Evolutionary conservation across 169 alveolate genomes (phyloP).

Genomic region (Perkinsus olseni): DNA sequence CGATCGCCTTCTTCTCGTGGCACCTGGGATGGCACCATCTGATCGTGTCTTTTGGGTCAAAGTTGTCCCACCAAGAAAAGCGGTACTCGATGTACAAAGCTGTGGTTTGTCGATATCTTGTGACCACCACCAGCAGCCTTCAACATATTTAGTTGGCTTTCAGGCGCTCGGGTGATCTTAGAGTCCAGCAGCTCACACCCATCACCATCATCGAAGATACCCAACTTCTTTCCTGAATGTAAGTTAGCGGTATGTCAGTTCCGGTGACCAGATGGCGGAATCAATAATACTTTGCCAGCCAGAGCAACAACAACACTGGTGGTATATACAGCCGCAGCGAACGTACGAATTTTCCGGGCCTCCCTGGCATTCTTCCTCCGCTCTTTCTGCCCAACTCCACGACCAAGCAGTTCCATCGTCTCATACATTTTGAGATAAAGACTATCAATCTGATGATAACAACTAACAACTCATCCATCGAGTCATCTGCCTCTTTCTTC

Average conservation of each 20-base stretch:
- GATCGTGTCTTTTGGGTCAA: not conserved
- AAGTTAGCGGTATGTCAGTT: no score
- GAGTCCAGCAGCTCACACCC: not conserved
- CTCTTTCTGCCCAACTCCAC: not conserved
- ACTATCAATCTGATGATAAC: not conserved
- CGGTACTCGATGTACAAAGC: not conserved
- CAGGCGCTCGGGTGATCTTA: not conserved
- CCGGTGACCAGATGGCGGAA: no score
- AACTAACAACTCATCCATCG: not conserved
- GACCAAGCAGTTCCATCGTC: not conserved
- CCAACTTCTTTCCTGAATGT: not conserved
- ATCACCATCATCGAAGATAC: not conserved
- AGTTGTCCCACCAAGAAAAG: not conserved
- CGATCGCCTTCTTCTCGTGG: not conserved
- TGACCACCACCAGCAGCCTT: not conserved
- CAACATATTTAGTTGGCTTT: not conserved
- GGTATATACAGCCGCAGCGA: not conserved
- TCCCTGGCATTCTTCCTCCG: not conserved
- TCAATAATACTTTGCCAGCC: no score
- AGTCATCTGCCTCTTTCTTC: not conserved
- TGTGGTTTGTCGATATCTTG: not conserved
- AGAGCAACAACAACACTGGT: not conserved
- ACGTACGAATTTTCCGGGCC: not conserved
- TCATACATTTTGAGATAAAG: not conserved
- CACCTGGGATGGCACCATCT: not conserved